phyloP scores from a whole-genome alignment of 805 yeast genomes.

The Candida piceae region DNA sequence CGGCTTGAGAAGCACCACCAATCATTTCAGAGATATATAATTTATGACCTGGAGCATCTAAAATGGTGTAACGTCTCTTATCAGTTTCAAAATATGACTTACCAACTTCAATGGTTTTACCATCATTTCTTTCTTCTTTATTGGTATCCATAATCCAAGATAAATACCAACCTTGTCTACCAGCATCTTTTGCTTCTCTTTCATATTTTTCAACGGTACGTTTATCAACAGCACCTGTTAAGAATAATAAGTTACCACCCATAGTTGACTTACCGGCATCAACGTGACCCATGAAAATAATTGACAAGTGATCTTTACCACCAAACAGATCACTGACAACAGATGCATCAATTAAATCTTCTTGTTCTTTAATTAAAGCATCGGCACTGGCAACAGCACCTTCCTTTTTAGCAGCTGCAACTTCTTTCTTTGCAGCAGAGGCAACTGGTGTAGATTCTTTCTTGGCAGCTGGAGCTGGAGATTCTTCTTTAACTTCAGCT shows the following conservation, averaged over 20 bases:
- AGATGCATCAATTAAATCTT: conserved; percentile 78
- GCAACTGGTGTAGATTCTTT: conserved; percentile 14
- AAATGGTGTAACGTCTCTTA: conserved; percentile 93
- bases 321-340: conserved; percentile 91
- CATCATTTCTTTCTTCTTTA: conserved; percentile 97
- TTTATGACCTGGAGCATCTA: conserved; percentile 99
- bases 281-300: conserved; percentile 98
- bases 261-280: conserved; percentile 99
- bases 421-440: conserved; percentile 9
- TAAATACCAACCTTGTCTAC: conserved; percentile 99
- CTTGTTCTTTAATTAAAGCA: conserved; percentile 60
- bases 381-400: conserved; percentile 38
- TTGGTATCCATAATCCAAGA: conserved; percentile 99
- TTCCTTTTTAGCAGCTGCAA: conserved; percentile 6
- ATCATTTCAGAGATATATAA: conserved; percentile 99
- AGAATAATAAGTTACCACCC: conserved; percentile 94
- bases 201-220: conserved; percentile 98
- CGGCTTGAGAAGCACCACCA: conserved; percentile 99
- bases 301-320: conserved; percentile 94
- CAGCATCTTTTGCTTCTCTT: conserved; percentile 98
- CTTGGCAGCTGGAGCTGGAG: conserved; percentile 12
- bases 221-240: conserved; percentile 97
- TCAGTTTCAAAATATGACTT: conserved; percentile 97
- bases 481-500: conserved; percentile 12
- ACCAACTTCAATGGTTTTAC: conserved; percentile 99